Percentiles rank a stretch among this genome's conserved stretches.
Evolutionary conservation across 1,139 yeast species (phyloP).

Genomic region (Zygosaccharomyces pseudobailii): DNA sequence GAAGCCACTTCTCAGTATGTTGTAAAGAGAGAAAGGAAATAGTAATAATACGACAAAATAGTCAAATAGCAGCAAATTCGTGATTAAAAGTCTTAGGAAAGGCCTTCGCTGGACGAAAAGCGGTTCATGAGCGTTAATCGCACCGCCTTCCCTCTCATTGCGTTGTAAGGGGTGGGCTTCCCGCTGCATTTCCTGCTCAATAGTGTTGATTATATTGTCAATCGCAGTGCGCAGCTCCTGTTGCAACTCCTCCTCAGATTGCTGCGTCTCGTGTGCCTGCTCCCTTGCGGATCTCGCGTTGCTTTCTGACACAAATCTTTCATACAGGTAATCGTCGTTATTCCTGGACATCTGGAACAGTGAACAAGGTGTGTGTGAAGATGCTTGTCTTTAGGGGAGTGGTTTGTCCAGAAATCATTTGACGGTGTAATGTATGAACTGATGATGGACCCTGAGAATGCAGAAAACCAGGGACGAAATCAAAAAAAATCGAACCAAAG

Average conservation of each 20-base stretch:
- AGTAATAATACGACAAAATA: constrained; percentile 27
- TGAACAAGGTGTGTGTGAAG: background rate
- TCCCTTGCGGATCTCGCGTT: constrained; percentile 10
- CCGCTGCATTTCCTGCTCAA: constrained; percentile 13
- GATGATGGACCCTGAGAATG: background rate
- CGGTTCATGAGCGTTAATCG: constrained; percentile 13
- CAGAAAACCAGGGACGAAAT: background rate
- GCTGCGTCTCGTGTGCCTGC: constrained; percentile 10
- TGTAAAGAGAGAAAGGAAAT: constrained; percentile 32
- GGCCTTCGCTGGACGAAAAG: constrained; percentile 23
- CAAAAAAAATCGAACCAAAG: background rate
- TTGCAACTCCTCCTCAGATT: constrained; percentile 14
- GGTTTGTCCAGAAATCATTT: background rate
- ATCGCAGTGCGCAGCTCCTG: constrained; percentile 15
- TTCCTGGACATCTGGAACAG: background rate
- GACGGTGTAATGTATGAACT: background rate
- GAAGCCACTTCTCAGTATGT: constrained; percentile 26
- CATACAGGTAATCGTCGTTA: constrained; percentile 18
- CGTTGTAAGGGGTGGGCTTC: constrained; percentile 2
- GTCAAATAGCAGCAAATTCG: constrained; percentile 28
- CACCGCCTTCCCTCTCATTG: background rate
- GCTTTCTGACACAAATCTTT: constrained; percentile 14
- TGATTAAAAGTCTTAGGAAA: constrained; percentile 20
- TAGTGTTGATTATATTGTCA: constrained; percentile 12
- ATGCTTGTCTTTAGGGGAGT: background rate